Evolutionary conservation across 108 stramenopile species (phyloP), one percentile per base, ranked within the genome.

Genomic region (Nitzschia palea): DNA sequence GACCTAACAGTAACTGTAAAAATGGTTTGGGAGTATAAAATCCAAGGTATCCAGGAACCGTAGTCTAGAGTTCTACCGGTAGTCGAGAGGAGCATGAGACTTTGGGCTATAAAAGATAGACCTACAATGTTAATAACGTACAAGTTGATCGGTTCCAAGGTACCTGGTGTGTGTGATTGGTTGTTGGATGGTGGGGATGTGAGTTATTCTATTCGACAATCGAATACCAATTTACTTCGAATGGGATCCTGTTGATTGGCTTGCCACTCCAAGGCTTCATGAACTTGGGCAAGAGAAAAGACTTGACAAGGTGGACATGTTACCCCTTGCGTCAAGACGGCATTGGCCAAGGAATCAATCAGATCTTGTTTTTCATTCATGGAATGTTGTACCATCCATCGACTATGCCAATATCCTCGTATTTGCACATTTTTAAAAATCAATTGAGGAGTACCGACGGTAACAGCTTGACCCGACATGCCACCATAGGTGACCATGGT

Each of bases 401-500:
- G 78, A 44, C 73, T 74, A 45, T 85, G 80, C 84, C 84, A 85
- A 53, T 85, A 80, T 12, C 84, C 84, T 2, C n/a, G 30, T 0
- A 62, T 48, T 1, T 36, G 44, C 12, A 78, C 3, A 61, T 78
- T 63, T 52, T 67, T 63, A 50, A 85, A 85, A 32, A 85, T 75
- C 3, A 85, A 60, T 18, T 72, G 73, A 1, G 74, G 60, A 12
- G 84, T 80, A 0, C 55, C 45, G 8, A 76, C 50, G n/a, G 42
- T 34, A 14, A 85, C 67, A 0, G 77, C 74, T 51, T 79, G n/a
- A 15, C 44, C 66, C 0, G 80, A 79, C 77, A 85, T 76, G 44
- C 80, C 84, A 2, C 84, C 84, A 65, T 85, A 85, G 8, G 80
- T 85, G 17, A 85, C 84, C 52, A 74, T 28, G 27, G 58, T 70